Evolutionary conservation across 116 monocot species (phyloP), one percentile per base, ranked within the genome.

Genomic region (Cymodocea nodosa): DNA sequence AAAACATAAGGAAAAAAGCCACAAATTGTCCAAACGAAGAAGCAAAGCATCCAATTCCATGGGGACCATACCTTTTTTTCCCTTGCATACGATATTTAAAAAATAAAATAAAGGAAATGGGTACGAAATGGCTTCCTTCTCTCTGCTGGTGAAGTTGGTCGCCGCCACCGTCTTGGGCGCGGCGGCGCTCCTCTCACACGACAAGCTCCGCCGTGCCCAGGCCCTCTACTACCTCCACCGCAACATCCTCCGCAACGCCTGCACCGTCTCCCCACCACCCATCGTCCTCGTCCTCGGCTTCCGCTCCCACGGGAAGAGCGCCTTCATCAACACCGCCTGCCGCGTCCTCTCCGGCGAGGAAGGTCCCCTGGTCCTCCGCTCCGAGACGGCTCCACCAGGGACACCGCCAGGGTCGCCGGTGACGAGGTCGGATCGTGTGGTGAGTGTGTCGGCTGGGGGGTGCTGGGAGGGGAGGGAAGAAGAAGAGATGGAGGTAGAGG

Each of bases 301-400:
- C 68, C 63, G 68, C 15, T 63, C 74, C 61, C 84, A 87, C 53
- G 87, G 87, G 44, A 87, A 84, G 76, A 84, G 81, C 56, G 64
- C 81, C 11, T 72, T 87, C 68, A 35, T 84, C 39, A 81, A 87
- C 87, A 87, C 84, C 15, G 79, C 69, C 24, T 84, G 74, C 67
- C 87, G 87, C 9, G 74, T 69, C 37, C 76, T 87, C 62, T 64
- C 77, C 0, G 78, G 54, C 14, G 87, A 87, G 70, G 25, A 49
- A 0, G 87, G 84, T 4, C 79, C 77, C 15, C 68, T 84, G 35
- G 54, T 88, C 25, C 49, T 81, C 39, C 81, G 84, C 0, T 51
- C 84, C 1, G 84, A 79, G 69, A 76, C 84, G 2, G 76, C 68
- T 44, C 87, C 83, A n/a, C 69, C 63, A 39, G 71, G 71, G 48